Evolutionary conservation across 2,329 filamentous ascomycete species (phyloP).

Genomic region (Alternaria sp.): DNA sequence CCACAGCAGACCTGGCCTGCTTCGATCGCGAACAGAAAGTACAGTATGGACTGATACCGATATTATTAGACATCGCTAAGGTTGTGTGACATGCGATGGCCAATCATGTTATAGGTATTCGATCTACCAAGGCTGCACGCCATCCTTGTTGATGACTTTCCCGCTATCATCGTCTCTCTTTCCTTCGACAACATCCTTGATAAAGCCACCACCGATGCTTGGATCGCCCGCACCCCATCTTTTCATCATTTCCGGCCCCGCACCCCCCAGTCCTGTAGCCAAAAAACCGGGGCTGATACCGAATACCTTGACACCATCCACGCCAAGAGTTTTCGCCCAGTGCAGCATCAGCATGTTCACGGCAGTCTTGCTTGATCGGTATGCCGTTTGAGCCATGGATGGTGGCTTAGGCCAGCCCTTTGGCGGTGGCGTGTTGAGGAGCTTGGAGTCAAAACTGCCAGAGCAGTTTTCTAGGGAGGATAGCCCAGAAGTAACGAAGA

Average conservation of each 20-base stretch:
- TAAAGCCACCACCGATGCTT: constrained; percentile 47
- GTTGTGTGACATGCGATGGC: not conserved
- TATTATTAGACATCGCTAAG: not conserved
- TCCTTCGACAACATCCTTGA: constrained; percentile 53
- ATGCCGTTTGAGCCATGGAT: constrained; percentile 40
- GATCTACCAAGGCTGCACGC: constrained; percentile 52
- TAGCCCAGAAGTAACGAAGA: constrained; percentile 56
- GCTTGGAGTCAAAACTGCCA: constrained; percentile 35
- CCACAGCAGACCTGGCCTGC: not conserved
- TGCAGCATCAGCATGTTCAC: constrained; percentile 62
- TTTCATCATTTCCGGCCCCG: constrained; percentile 44
- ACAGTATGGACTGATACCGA: too few species aligned
- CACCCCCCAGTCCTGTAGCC: constrained; percentile 55
- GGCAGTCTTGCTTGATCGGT: constrained; percentile 57
- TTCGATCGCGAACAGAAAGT: too few species aligned
- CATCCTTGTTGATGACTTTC: constrained; percentile 47
- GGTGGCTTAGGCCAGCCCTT: constrained; percentile 60
- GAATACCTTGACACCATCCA: constrained; percentile 59
- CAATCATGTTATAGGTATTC: not conserved
- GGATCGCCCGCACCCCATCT: constrained; percentile 53
- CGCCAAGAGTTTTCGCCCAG: constrained; percentile 57
- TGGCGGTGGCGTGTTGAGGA: constrained; percentile 36
- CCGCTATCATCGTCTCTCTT: constrained; percentile 51
- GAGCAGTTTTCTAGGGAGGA: constrained; percentile 49
- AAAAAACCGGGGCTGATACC: constrained; percentile 58